These are phyloP conservation scores for Malus hybrid DNA, from an alignment of 331 rosid species.

Conservation along the genomic window DNA sequence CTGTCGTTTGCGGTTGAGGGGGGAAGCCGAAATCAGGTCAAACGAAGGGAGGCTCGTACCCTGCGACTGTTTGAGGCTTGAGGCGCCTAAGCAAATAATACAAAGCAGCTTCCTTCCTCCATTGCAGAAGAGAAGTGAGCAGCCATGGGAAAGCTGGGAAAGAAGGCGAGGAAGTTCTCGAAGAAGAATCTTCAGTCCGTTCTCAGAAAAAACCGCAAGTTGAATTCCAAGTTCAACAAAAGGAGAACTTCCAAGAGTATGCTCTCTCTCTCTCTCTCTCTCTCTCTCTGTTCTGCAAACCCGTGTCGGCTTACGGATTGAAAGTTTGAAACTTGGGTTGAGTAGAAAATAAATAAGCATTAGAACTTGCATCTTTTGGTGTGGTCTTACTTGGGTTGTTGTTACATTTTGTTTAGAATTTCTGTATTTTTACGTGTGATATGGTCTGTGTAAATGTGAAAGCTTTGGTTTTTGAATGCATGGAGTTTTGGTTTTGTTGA, in stretches of 20 bases:
- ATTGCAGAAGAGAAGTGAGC: background rate
- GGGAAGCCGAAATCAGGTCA: background rate
- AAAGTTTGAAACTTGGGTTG: background rate
- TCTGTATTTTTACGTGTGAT: background rate
- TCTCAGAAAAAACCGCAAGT: constrained; percentile 56
- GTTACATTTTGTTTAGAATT: background rate
- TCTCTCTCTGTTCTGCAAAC: no score
- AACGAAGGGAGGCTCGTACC: background rate
- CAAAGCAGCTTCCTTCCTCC: background rate
- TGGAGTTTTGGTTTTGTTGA: background rate
- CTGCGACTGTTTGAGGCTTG: background rate
- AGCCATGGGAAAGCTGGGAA: constrained; percentile 86
- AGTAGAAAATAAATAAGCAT: background rate
- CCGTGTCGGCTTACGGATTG: background rate
- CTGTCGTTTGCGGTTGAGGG: background rate
- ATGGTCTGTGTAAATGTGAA: background rate
- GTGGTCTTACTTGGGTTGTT: background rate
- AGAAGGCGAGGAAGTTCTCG: constrained; percentile 91
- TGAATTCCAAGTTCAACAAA: constrained; percentile 72
- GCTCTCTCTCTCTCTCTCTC: constrained; percentile 2
- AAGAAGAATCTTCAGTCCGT: constrained; percentile 90
- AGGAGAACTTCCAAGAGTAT: constrained; percentile 77
- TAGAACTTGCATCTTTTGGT: background rate
- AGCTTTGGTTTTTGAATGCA: background rate
- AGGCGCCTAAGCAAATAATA: background rate